Conservation (phyloP, 2,329 filamentous ascomycete genomes). For the Escovopsis sp. region DNA sequence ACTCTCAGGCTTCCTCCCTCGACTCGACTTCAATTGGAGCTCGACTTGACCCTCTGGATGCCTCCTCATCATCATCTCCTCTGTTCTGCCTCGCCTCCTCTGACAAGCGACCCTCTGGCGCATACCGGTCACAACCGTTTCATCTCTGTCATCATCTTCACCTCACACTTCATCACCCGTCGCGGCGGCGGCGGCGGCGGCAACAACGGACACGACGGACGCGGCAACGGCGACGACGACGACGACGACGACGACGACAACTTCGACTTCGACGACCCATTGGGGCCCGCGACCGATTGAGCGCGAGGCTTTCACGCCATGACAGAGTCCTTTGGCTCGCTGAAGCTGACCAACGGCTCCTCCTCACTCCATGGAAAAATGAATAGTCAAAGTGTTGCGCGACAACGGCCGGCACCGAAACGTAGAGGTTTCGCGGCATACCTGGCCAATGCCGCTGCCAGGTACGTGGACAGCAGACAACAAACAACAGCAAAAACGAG, state of each 20-base stretch:
- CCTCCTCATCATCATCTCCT: slow-evolving; percentile 1
- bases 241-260: not conserved
- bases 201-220: too few species aligned
- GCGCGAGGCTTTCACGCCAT: slow-evolving; percentile 15
- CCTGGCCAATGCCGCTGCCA: slow-evolving; percentile 35
- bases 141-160: too few species aligned
- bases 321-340: slow-evolving; percentile 19
- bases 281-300: slow-evolving; percentile 6
- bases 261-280: too few species aligned
- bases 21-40: not conserved
- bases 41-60: not conserved
- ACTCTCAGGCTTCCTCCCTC: too few species aligned
- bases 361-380: slow-evolving; percentile 19
- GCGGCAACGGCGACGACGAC: not conserved
- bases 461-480: slow-evolving; percentile 25
- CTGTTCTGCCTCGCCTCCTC: not conserved
- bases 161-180: too few species aligned
- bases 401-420: slow-evolving; percentile 11
- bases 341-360: slow-evolving; percentile 26
- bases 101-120: too few species aligned
- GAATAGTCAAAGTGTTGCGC: slow-evolving; percentile 15
- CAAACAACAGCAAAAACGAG: too few species aligned
- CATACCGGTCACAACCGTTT: too few species aligned
- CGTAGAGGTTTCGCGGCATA: slow-evolving; percentile 19
- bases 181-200: too few species aligned